Percentiles rank a stretch among this genome's conserved stretches.
Conservation (phyloP, 257 asterid genomes). For the Gynochthodes officinalis region DNA sequence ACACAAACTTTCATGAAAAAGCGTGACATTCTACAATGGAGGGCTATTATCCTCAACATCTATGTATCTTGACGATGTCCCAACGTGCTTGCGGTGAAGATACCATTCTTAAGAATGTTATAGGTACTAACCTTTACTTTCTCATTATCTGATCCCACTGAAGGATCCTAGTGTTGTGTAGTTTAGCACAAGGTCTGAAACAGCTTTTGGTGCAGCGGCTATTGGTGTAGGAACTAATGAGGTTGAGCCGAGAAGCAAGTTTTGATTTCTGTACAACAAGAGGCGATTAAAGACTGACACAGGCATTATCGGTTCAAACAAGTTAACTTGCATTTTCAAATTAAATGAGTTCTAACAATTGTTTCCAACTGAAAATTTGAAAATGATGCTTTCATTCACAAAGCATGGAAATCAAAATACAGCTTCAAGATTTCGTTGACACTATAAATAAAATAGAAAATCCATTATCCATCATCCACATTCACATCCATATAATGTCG, state of each 20-base stretch:
- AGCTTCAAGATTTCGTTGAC: background rate
- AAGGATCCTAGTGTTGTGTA: slow-evolving; percentile 66
- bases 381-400: background rate
- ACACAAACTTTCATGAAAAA: background rate
- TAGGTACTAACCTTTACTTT: slow-evolving; percentile 55
- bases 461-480: background rate
- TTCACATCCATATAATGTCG: background rate
- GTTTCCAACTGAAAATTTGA: background rate
- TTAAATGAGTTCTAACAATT: background rate
- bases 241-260: slow-evolving; percentile 30
- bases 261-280: slow-evolving; percentile 41
- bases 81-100: background rate
- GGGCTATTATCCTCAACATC: background rate
- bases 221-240: slow-evolving; percentile 31
- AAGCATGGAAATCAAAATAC: background rate
- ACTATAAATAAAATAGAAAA: background rate
- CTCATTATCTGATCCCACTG: slow-evolving; percentile 93
- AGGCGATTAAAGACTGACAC: background rate
- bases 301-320: background rate
- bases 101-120: background rate
- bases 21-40: background rate
- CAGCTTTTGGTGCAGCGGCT: slow-evolving; percentile 33
- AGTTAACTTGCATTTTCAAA: background rate
- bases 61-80: background rate
- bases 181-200: slow-evolving; percentile 28